Evolutionary conservation across 768 basidiomycete species (phyloP).

Genomic region (Daedaleopsis nitida): DNA sequence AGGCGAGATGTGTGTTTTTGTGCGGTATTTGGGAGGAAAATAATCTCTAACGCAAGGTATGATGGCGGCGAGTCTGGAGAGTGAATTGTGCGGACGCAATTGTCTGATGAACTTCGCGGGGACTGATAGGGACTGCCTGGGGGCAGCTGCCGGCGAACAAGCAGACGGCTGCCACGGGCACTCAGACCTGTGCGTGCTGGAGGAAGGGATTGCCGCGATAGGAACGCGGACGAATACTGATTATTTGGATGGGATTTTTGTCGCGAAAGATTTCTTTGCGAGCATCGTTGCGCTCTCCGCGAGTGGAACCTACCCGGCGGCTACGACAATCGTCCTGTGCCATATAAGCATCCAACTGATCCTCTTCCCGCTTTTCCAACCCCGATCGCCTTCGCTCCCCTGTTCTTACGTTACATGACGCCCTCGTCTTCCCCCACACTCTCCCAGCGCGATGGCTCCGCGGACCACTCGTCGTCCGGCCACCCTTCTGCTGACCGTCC

Average conservation of each 20-base stretch:
- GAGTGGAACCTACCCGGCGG: constrained; percentile 8
- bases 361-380: constrained; percentile 22
- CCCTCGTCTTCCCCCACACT: constrained; percentile 20
- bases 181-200: constrained; percentile 12
- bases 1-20: neutral
- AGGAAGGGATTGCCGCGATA: constrained; percentile 2
- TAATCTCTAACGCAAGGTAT: neutral
- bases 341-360: constrained; percentile 25
- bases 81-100: constrained; percentile 13
- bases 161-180: neutral
- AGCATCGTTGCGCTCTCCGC: neutral
- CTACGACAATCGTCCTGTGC: constrained; percentile 12
- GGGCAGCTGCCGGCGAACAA: constrained; percentile 9
- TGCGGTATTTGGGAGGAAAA: neutral
- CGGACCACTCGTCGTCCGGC: constrained; percentile 15
- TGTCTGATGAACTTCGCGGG: constrained; percentile 23
- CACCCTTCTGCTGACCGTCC: constrained; percentile 17
- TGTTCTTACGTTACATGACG: constrained; percentile 29
- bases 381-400: constrained; percentile 29
- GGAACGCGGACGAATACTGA: neutral
- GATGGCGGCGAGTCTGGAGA: neutral
- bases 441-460: constrained; percentile 19
- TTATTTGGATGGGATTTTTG: neutral
- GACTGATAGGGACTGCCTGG: constrained; percentile 2
- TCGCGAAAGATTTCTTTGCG: no score